Percentiles rank a stretch among this genome's conserved stretches.
These are phyloP conservation scores for Suillus cothurnatus DNA, from an alignment of 768 basidiomycete genomes.

Conservation along the genomic window DNA sequence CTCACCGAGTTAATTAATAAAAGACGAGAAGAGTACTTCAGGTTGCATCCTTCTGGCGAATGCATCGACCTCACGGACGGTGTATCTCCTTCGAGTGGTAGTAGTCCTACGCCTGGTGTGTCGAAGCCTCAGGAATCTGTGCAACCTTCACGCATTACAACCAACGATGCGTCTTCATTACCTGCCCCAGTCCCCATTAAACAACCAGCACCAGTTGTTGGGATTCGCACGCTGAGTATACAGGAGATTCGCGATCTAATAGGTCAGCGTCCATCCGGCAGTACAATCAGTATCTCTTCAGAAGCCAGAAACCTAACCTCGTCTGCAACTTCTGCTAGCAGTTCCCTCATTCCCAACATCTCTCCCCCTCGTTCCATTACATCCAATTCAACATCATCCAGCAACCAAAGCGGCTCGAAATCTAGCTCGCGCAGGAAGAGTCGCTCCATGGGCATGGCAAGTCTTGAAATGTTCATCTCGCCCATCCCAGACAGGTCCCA, in stretches of 20 bases:
- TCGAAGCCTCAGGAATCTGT: neutral
- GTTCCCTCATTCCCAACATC: neutral
- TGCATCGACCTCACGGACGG: conserved; percentile 3
- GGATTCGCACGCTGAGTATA: neutral
- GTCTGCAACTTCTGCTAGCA: neutral
- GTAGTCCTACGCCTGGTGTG: neutral
- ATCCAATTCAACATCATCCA: conserved; percentile 7
- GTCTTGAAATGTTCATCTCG: conserved; percentile 3
- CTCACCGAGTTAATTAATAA: conserved; percentile 25
- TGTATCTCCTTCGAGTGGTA: neutral
- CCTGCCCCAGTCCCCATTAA: neutral
- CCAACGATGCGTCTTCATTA: neutral
- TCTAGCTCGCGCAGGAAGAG: neutral
- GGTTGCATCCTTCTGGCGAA: neutral
- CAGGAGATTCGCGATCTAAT: conserved; percentile 7
- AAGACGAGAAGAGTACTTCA: conserved; percentile 15
- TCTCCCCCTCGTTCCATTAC: conserved; percentile 2
- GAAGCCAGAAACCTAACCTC: neutral
- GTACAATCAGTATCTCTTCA: neutral
- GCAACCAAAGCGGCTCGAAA: neutral
- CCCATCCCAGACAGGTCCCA: neutral
- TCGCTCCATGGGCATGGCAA: neutral
- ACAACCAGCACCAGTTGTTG: neutral
- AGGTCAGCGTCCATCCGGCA: neutral
- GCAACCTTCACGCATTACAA: neutral